phyloP scores from a whole-genome alignment of 495 filamentous ascomycete genomes.

The Penicillium cinerascens region DNA sequence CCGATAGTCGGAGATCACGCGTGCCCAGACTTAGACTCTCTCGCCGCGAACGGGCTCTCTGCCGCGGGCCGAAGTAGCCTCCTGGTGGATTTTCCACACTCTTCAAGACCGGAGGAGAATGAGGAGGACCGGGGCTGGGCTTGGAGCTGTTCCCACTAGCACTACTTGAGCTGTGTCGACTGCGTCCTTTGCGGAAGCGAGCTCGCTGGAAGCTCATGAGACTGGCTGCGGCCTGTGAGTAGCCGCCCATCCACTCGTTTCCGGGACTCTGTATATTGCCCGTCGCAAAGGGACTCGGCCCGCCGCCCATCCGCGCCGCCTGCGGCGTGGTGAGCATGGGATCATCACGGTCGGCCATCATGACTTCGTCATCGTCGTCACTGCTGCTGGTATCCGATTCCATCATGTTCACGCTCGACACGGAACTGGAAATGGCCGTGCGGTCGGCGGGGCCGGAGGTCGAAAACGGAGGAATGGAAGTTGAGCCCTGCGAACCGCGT shows the following conservation, averaged over 20 bases:
- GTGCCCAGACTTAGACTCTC: constrained; percentile 86
- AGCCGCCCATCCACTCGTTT: constrained; percentile 56
- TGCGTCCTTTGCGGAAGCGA: constrained; percentile 52
- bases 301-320: constrained; percentile 36
- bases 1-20: constrained; percentile 80
- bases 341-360: constrained; percentile 80
- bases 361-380: constrained; percentile 71
- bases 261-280: constrained; percentile 46
- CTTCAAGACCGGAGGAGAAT: constrained; percentile 61
- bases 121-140: constrained; percentile 55
- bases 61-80: constrained; percentile 44
- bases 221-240: constrained; percentile 65
- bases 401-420: constrained; percentile 79
- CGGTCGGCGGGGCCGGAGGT: constrained; percentile 56
- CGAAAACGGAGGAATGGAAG: constrained; percentile 37
- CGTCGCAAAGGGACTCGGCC: constrained; percentile 46
- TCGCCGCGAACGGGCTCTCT: constrained; percentile 56
- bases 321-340: constrained; percentile 61
- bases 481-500: constrained; percentile 47
- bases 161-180: constrained; percentile 65
- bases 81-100: constrained; percentile 53
- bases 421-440: constrained; percentile 73
- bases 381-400: constrained; percentile 73
- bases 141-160: constrained; percentile 68
- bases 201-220: constrained; percentile 74